Evolutionary conservation across 2,329 filamentous ascomycete genomes (phyloP), one percentile per base, ranked within the genome.

Genomic region (Phaeosphaeriaceae sp.): DNA sequence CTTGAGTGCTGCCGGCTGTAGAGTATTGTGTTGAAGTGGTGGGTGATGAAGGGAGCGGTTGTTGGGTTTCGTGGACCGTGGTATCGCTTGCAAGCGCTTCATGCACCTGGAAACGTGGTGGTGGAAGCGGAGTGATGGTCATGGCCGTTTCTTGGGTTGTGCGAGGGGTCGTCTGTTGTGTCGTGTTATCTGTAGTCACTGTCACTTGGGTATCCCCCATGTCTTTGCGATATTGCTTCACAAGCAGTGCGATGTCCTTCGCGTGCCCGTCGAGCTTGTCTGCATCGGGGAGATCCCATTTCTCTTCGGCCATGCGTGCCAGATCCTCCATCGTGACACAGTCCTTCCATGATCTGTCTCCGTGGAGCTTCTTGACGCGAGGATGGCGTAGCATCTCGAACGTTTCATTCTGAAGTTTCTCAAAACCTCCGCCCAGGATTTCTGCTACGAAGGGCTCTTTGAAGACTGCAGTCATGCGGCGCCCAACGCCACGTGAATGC

Each of bases 351-450:
- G 85, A 85, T 22, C 92, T 84, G 72, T 97, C 92, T 59, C 84
- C 85, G 67, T 96, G 92, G 10, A 96, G 82, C 69, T 94, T 96
- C 56, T 86, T 83, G 3, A 94, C 86, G 2, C 85, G 82, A 1
- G 93, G 90, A 68, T 96, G 96, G 1, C 93, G 85, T 52, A 92
- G 85, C 58, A 88, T 89, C 81, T 87, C 92, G 68, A 91, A 93
- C 1, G 83, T 83, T 15, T 86, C 88, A 68, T 90, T 89, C 3
- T 86, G 84, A 2, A 85, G 83, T 69, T 89, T 91, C 58, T 92
- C 90, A 65, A 93, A 97, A 0, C 89, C 89, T 61, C 91, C 91
- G 53, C 92, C 93, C 22, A 91, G 83, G 58, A 96, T 81, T 66
- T 96, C 93, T 55, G 93, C 91, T 0, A 97, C 87, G 20, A 92